phyloP scores from a whole-genome alignment of 139 green algal species.

The Dunaliella sp. region DNA sequence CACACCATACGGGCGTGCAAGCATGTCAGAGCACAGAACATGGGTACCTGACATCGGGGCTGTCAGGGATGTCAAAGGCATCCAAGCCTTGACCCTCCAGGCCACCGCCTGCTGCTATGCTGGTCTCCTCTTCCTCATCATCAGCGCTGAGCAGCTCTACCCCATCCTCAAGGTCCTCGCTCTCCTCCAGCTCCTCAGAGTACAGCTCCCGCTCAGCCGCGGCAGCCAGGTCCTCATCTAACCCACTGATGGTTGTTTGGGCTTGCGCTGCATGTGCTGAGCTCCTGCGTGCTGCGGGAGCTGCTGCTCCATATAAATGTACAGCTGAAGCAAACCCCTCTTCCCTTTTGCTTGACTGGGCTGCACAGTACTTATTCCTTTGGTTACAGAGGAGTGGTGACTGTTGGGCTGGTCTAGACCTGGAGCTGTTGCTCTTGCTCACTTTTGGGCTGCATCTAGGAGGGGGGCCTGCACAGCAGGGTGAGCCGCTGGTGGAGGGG shows the following conservation, averaged over 20 bases:
- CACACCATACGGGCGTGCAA: neutral
- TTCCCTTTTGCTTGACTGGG: no score
- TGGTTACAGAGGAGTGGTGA: no score
- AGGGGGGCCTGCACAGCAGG: no score
- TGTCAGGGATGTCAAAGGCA: no score
- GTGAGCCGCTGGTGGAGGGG: no score
- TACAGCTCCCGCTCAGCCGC: neutral
- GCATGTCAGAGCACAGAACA: no score
- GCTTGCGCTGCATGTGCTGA: no score
- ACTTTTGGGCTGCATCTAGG: no score
- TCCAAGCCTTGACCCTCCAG: neutral
- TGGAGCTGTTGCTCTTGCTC: no score
- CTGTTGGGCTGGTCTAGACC: no score
- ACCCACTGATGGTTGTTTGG: neutral
- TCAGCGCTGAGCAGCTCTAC: slow-evolving; percentile 1
- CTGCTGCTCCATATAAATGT: neutral
- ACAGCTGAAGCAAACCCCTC: no score
- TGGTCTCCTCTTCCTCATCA: neutral
- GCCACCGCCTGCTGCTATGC: neutral
- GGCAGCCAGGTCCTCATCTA: neutral
- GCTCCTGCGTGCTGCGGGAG: neutral
- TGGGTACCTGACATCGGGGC: no score
- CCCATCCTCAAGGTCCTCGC: neutral
- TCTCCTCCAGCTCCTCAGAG: neutral
- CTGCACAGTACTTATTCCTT: neutral